Percentiles rank a stretch among this genome's conserved stretches.
Evolutionary conservation across 495 filamentous ascomycete species (phyloP).

Genomic region (Evansstolkia leycettana): DNA sequence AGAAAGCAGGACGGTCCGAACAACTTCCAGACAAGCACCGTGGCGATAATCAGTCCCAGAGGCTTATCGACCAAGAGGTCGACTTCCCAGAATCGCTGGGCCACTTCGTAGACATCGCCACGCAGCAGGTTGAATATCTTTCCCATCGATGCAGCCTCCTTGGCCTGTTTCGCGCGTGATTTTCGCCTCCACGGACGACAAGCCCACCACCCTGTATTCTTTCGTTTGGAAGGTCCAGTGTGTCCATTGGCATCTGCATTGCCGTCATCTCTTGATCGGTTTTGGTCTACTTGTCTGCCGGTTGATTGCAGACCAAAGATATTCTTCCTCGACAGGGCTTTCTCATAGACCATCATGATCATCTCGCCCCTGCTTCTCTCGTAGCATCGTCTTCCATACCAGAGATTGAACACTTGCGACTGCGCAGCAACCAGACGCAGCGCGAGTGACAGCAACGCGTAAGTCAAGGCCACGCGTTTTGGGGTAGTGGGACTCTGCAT

Average conservation of each 20-base stretch:
- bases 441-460: slow-evolving; percentile 48
- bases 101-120: slow-evolving; percentile 69
- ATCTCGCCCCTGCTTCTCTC: slow-evolving; percentile 73
- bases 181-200: slow-evolving; percentile 8
- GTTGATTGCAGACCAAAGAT: slow-evolving; percentile 38
- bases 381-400: slow-evolving; percentile 65
- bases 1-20: slow-evolving; percentile 70
- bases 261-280: neutral
- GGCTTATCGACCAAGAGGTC: slow-evolving; percentile 55
- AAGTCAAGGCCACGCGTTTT: slow-evolving; percentile 47
- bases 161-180: slow-evolving; percentile 13
- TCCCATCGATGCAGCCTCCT: slow-evolving; percentile 61
- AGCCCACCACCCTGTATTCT: slow-evolving; percentile 5
- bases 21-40: slow-evolving; percentile 57
- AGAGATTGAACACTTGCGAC: slow-evolving; percentile 54
- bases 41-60: slow-evolving; percentile 52
- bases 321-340: slow-evolving; percentile 62
- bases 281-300: neutral
- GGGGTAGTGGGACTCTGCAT: slow-evolving; percentile 42
- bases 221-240: slow-evolving; percentile 5
- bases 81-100: slow-evolving; percentile 76
- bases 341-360: slow-evolving; percentile 82
- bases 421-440: slow-evolving; percentile 51
- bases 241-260: neutral
- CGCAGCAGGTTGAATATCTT: slow-evolving; percentile 77